A percentile compares a stretch with the other conserved stretches of the same genome.
These are phyloP conservation scores for Graphilbum sp. DNA, from an alignment of 2,329 filamentous ascomycete species.

Conservation along the genomic window DNA sequence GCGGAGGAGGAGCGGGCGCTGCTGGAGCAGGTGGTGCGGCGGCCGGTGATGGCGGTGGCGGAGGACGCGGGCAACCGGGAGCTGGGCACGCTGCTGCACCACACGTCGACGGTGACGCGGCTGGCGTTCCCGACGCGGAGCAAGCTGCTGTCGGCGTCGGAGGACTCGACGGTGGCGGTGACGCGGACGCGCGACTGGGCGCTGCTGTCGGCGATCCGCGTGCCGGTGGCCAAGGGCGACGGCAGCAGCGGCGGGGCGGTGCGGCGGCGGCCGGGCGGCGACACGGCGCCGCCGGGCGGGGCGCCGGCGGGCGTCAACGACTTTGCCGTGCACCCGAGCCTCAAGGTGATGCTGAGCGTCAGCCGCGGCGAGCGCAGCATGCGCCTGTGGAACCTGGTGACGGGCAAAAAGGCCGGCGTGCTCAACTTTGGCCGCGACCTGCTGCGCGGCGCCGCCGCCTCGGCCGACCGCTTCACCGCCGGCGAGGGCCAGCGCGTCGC, in stretches of 20 bases:
- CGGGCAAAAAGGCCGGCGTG: slow-evolving; percentile 87
- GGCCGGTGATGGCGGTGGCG: slow-evolving; percentile 40
- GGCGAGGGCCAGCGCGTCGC: slow-evolving; percentile 72
- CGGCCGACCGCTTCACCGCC: slow-evolving; percentile 50
- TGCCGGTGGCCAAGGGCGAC: slow-evolving; percentile 58
- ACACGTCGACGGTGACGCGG: slow-evolving; percentile 64
- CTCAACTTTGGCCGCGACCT: slow-evolving; percentile 66
- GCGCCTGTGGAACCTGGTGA: slow-evolving; percentile 92
- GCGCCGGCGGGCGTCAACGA: slow-evolving; percentile 82
- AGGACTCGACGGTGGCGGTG: slow-evolving; percentile 84
- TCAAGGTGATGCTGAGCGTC: slow-evolving; percentile 92
- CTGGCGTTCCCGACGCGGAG: slow-evolving; percentile 70
- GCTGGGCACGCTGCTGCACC: slow-evolving; percentile 73
- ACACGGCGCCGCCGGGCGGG: slow-evolving; percentile 69
- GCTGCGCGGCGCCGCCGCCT: slow-evolving; percentile 57
- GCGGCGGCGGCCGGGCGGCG: slow-evolving; percentile 61
- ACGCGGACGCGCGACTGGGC: slow-evolving; percentile 81
- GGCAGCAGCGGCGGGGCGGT: slow-evolving; percentile 27
- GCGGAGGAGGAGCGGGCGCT: slow-evolving; percentile 27
- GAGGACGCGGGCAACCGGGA: slow-evolving; percentile 82
- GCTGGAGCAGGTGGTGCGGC: slow-evolving; percentile 50
- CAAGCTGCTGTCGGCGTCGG: slow-evolving; percentile 75
- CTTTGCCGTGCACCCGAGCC: slow-evolving; percentile 87
- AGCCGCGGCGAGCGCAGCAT: slow-evolving; percentile 81
- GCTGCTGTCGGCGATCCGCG: slow-evolving; percentile 74